phyloP scores from a whole-genome alignment of 345 rosid genomes.

The Populus simonii region DNA sequence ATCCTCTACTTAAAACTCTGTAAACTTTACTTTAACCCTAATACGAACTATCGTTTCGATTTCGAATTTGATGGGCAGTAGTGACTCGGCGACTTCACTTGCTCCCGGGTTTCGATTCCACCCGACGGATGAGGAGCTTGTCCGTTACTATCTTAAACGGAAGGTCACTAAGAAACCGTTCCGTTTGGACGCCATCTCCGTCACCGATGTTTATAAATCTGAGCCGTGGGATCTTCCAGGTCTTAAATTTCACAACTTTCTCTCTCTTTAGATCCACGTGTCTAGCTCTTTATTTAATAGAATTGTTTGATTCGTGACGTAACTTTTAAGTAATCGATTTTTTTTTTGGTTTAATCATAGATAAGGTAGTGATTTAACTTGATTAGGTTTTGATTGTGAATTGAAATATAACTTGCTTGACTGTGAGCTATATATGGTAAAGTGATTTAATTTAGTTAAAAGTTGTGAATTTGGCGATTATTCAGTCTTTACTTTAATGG shows the following conservation, averaged over 20 bases:
- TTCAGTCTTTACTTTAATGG: background rate
- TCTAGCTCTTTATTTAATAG: background rate
- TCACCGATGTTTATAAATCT: constrained; percentile 64
- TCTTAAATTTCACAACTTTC: constrained; percentile 6
- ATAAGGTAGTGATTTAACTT: background rate
- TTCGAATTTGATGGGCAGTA: constrained; percentile 42
- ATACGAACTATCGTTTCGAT: background rate
- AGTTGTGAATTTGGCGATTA: background rate
- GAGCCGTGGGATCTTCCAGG: constrained; percentile 99
- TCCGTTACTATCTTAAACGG: constrained; percentile 85
- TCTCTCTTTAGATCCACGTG: background rate
- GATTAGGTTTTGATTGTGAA: background rate
- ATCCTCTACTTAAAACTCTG: background rate
- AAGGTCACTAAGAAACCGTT: constrained; percentile 70
- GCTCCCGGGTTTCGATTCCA: constrained; percentile 95
- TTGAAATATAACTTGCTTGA: background rate
- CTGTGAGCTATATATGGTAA: background rate
- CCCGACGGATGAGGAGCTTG: constrained; percentile 92
- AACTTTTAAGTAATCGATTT: background rate
- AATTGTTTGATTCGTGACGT: background rate
- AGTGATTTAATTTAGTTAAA: background rate
- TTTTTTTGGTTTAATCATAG: background rate
- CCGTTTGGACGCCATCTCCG: constrained; percentile 70
- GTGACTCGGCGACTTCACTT: constrained; percentile 47
- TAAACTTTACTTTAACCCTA: background rate